Conservation (phyloP, 2,329 filamentous ascomycete genomes). For the Fusarium newnesense region DNA sequence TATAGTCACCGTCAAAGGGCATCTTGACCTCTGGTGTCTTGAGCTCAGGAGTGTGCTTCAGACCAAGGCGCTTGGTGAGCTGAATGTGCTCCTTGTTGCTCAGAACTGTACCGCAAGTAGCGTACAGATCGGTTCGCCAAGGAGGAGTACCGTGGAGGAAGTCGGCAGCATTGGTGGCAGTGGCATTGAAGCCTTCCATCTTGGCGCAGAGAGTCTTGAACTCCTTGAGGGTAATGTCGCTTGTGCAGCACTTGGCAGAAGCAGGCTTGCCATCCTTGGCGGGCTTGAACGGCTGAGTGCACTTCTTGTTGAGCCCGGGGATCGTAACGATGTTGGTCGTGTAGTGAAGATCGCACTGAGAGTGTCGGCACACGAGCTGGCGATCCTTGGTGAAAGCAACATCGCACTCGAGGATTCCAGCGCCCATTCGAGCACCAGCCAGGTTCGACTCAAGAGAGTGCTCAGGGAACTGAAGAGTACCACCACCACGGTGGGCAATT, state of each 20-base stretch:
- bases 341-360: constrained; percentile 74
- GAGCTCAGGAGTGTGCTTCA: constrained; percentile 74
- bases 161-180: constrained; percentile 65
- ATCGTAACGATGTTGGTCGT: constrained; percentile 74
- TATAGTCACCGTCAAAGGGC: constrained; percentile 73
- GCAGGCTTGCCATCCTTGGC: constrained; percentile 62
- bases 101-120: constrained; percentile 70
- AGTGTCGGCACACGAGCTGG: constrained; percentile 74
- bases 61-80: constrained; percentile 65
- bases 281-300: constrained; percentile 69
- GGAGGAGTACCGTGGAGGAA: constrained; percentile 68
- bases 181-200: constrained; percentile 72
- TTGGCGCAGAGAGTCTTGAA: constrained; percentile 76
- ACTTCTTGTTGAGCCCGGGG: constrained; percentile 72
- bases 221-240: constrained; percentile 74
- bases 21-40: constrained; percentile 76
- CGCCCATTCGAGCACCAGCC: constrained; percentile 74
- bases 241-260: constrained; percentile 75
- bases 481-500: constrained; percentile 72
- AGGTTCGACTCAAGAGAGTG: constrained; percentile 68
- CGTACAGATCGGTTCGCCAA: constrained; percentile 74
- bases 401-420: constrained; percentile 74
- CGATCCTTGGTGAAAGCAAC: constrained; percentile 73
- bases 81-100: constrained; percentile 71
- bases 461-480: constrained; percentile 71